Evolutionary conservation across 768 basidiomycete species (phyloP), one percentile per base, ranked within the genome.

Genomic region (Pholiota molesta): DNA sequence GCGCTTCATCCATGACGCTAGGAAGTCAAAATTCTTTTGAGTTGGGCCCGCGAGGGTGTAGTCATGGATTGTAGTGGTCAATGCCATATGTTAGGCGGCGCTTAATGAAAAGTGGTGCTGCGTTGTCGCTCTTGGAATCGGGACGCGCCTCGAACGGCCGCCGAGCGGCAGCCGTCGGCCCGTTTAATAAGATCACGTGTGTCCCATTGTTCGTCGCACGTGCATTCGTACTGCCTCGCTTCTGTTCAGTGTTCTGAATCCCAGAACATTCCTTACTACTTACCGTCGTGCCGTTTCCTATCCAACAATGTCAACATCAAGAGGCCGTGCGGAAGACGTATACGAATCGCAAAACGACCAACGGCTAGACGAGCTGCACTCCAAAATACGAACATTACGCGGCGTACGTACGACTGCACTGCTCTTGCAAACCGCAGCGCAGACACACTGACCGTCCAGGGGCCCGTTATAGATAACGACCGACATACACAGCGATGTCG

Each of bases 321-420:
- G 80, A 68, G 73, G 73, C 8, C 68, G 69, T 52, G 79, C 83
- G 8, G 90, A 92, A 71, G 85, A 90, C 60, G 90, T 88, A 0
- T 94, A 94, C 68, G 93, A 95, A 73, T 71, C 83, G 7, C 93
- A 95, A 73, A 95, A 95, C 71, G 92, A 95, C 79, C 87, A 92
- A 69, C 81, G 86, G 29, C 81, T 95, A 11, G 92, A 95, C 60
- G 90, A 92, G 54, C 79, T 95, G 1, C 93, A 95, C 73, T 86
- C 91, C 19, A 95, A 95, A 72, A 85, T 94, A 52, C 84, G 92
- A 44, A 90, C 89, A 17, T 72, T 95, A 52, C 86, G 92, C 63
- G 89, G 90, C n/a, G 93, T 94, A 71, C n/a, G 93, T 94, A 71
- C 66, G 85, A 55, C 17, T 17, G 13, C 28, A 14, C 16, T 17